Evolutionary conservation across 164 flowering plant species (phyloP).

Genomic region (Nymphaea colorata): DNA sequence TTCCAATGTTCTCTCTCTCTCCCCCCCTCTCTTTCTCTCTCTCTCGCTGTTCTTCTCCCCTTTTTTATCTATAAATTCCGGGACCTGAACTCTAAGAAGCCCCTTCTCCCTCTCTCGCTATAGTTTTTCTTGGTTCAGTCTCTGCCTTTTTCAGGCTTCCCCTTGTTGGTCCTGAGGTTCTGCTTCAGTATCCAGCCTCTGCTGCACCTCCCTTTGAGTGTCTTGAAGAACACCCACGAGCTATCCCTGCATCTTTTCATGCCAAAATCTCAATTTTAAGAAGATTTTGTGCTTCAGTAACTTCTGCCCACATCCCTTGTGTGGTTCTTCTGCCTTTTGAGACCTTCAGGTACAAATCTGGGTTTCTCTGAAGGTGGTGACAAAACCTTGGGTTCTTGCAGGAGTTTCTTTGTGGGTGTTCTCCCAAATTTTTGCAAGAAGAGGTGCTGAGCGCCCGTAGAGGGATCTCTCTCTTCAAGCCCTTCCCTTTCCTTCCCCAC

Average conservation of each 20-base stretch:
- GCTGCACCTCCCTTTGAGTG: background rate
- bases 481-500: background rate
- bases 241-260: background rate
- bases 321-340: background rate
- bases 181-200: background rate
- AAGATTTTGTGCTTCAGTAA: background rate
- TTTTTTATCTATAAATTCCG: conserved; percentile 38
- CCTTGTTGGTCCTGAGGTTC: conserved; percentile 29
- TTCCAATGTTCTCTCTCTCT: too few species aligned
- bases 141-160: background rate
- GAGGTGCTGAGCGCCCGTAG: background rate
- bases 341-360: background rate
- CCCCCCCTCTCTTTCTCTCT: background rate
- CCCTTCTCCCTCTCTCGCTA: conserved; percentile 26
- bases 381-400: background rate
- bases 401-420: background rate
- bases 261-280: background rate
- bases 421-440: background rate
- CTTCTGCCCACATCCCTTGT: background rate
- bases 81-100: conserved; percentile 12
- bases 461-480: background rate
- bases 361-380: background rate
- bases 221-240: background rate
- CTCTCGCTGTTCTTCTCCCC: conserved; percentile 1
- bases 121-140: background rate